Conservation (phyloP, 1,284 basidiomycete species). For the Athelia sp. region DNA sequence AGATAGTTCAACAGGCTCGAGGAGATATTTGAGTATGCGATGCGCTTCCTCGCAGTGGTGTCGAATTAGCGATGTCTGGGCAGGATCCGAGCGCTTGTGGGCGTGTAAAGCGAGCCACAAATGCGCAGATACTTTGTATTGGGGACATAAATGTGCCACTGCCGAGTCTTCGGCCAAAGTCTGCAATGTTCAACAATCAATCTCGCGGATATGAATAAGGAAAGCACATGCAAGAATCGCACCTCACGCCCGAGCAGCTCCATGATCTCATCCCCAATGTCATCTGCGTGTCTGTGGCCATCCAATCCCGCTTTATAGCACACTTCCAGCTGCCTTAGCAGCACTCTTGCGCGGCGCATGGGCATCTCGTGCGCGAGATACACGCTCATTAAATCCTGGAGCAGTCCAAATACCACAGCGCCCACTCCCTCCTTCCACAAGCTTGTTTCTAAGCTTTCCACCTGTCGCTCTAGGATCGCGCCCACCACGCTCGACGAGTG, state of each 20-base stretch:
- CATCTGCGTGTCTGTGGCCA: constrained; percentile 22
- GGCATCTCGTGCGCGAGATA: constrained; percentile 46
- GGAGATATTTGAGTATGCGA: constrained; percentile 37
- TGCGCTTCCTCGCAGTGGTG: constrained; percentile 48
- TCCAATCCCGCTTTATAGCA: constrained; percentile 38
- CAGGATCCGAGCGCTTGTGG: constrained; percentile 42
- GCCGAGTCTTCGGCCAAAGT: constrained; percentile 32
- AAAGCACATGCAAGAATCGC: no score
- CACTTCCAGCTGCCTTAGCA: constrained; percentile 48
- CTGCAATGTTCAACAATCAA: constrained; percentile 21
- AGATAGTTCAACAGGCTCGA: constrained; percentile 8
- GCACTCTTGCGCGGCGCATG: constrained; percentile 45
- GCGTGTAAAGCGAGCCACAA: constrained; percentile 65
- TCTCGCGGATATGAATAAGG: not conserved
- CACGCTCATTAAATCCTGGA: constrained; percentile 43
- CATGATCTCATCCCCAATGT: constrained; percentile 38
- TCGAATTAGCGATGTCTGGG: constrained; percentile 36
- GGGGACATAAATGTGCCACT: constrained; percentile 33
- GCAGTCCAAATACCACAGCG: constrained; percentile 31
- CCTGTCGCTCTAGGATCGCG: constrained; percentile 56
- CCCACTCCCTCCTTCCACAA: constrained; percentile 51
- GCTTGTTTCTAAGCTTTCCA: constrained; percentile 45
- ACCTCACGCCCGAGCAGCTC: constrained; percentile 37
- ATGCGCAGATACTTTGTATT: constrained; percentile 46
- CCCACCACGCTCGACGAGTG: constrained; percentile 34